Evolutionary conservation across 1,139 yeast species (phyloP), one percentile per base, ranked within the genome.

Genomic region (Geotrichum australiense): DNA sequence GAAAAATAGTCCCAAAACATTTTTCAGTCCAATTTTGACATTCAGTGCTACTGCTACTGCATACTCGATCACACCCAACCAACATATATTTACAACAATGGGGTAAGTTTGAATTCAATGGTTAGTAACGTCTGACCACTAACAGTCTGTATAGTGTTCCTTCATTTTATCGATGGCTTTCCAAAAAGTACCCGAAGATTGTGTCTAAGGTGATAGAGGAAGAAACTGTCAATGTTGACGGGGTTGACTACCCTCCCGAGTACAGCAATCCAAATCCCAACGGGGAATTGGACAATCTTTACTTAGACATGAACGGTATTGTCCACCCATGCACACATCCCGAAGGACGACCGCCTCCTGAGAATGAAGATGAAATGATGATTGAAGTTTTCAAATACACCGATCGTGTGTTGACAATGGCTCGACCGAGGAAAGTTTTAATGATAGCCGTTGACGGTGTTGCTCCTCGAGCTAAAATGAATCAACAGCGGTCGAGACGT

Each of bases 401-500:
- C 0, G 93, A 89, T 53, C 70, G 95, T 42, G 95, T 89, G 7
- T 66, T 89, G 44, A 78, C 79, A 68, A 85, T 89, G 93, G 96
- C 96, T 0, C 71, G 96, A 54, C 99, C 99, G 0, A 69, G 98
- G 45, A 87, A 89, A 59, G 78, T 93, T 31, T 70, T 93, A 46
- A 78, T 64, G 65, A 89, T 93, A 63, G 98, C 99, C 4, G 87
- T 93, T 49, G 99, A 93, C 66, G 99, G 99, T 53, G 99, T 93
- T 39, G 98, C 98, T 0, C 99, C 99, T 39, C 73, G 99, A 57
- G 99, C 99, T 21, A 93, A 93, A 61, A 93, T 93, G 97, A 93
- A 93, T 61, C 99, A 93, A 64, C 99, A 93, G 64, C 78, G 99
- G 63, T 83, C 98, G 2, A 78, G 99, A 69, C 77, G 99, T 63